Evolutionary conservation across 257 asterid genomes (phyloP).

Genomic region (Penstemon barbatus): DNA sequence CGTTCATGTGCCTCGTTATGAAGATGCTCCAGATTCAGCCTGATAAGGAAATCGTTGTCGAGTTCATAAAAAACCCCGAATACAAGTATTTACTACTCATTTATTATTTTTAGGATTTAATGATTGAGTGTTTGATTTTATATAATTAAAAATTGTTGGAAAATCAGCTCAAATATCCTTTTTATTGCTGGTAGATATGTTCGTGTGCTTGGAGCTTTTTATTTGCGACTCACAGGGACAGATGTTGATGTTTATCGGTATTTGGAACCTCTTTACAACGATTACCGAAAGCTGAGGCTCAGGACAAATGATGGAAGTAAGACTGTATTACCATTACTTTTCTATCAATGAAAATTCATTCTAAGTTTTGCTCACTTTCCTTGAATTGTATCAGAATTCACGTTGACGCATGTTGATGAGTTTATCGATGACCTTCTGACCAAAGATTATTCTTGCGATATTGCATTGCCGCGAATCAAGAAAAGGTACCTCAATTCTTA

Average conservation of each 20-base stretch:
- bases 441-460: slow-evolving; percentile 87
- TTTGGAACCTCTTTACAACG: slow-evolving; percentile 89
- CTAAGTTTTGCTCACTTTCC: not conserved
- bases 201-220: slow-evolving; percentile 90
- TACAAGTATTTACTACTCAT: slow-evolving; percentile 52
- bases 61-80: slow-evolving; percentile 87
- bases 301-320: slow-evolving; percentile 68
- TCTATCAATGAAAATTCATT: not conserved
- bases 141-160: too few relatives aligned
- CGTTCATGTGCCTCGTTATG: slow-evolving; percentile 84
- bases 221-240: slow-evolving; percentile 87
- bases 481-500: slow-evolving; percentile 51
- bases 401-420: slow-evolving; percentile 91
- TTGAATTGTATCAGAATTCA: slow-evolving; percentile 45
- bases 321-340: slow-evolving; percentile 15
- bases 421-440: slow-evolving; percentile 81
- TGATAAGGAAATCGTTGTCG: slow-evolving; percentile 94
- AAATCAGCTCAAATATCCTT: too few relatives aligned
- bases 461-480: slow-evolving; percentile 84
- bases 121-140: not conserved
- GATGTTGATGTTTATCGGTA: slow-evolving; percentile 86
- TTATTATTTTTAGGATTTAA: too few relatives aligned
- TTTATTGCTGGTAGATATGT: slow-evolving; percentile 54
- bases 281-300: slow-evolving; percentile 81
- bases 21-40: slow-evolving; percentile 99